Evolutionary conservation across 306 rosid species (phyloP).

Genomic region (Ochetophila trinervis): DNA sequence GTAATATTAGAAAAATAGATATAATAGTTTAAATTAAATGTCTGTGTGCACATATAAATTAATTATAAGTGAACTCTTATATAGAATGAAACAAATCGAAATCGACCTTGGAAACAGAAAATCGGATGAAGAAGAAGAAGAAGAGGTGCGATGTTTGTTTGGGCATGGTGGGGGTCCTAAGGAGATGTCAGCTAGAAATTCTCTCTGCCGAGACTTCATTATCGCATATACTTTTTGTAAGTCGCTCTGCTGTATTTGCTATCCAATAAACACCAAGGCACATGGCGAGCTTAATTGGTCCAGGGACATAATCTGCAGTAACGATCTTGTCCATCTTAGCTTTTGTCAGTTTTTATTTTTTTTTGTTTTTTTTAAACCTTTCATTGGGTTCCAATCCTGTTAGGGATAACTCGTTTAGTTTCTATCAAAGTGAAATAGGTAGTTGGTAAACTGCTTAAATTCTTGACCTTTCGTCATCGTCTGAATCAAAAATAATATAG

Average conservation of each 20-base stretch:
- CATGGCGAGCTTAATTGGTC: slow-evolving; percentile 27
- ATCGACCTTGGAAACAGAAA: slow-evolving; percentile 32
- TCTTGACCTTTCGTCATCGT: too few relatives aligned
- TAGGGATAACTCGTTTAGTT: background rate
- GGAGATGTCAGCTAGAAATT: slow-evolving; percentile 22
- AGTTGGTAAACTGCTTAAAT: too few relatives aligned
- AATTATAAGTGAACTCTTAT: background rate
- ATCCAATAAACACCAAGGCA: slow-evolving; percentile 36
- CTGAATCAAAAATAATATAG: too few relatives aligned
- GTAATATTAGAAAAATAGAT: too few relatives aligned
- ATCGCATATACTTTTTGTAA: slow-evolving; percentile 10
- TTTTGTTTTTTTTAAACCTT: slow-evolving; percentile 18
- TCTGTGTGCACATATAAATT: too few relatives aligned
- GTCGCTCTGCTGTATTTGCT: slow-evolving; percentile 2
- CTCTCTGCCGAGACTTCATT: slow-evolving; percentile 3
- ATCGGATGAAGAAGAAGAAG: slow-evolving; percentile 28
- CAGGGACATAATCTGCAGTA: slow-evolving; percentile 42
- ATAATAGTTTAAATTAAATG: too few relatives aligned
- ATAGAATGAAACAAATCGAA: background rate
- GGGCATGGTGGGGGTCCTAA: slow-evolving; percentile 14
- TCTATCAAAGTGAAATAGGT: slow-evolving; percentile 11
- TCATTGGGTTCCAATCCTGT: background rate
- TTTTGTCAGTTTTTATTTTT: slow-evolving; percentile 53
- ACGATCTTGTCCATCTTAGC: slow-evolving; percentile 61
- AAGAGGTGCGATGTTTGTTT: too few relatives aligned